Percentiles rank a stretch among this genome's conserved stretches.
Conservation (phyloP, 75 land plant genomes). For the Selaginella moellendorffii region DNA sequence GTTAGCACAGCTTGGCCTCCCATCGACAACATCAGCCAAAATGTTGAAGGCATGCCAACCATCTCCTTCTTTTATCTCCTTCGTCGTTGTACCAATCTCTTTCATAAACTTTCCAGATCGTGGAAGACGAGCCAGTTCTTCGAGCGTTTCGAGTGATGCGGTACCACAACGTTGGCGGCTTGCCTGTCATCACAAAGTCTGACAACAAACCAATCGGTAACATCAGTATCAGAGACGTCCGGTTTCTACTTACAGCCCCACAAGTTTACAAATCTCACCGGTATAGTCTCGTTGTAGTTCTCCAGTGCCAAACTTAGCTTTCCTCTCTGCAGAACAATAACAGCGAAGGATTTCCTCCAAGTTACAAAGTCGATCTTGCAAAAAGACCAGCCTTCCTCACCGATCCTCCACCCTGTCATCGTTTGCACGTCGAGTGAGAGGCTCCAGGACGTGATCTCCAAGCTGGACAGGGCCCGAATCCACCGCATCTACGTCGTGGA, state of each 20-base stretch:
- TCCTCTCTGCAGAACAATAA: slow-evolving; percentile 56
- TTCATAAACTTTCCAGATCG: too few species aligned
- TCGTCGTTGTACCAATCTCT: too few species aligned
- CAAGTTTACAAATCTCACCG: slow-evolving; percentile 57
- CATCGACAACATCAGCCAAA: slow-evolving; percentile 33
- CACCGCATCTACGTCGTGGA: slow-evolving; percentile 73
- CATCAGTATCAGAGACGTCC: slow-evolving; percentile 71
- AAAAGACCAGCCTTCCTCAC: slow-evolving; percentile 29
- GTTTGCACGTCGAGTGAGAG: slow-evolving; percentile 29
- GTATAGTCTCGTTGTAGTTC: slow-evolving; percentile 18
- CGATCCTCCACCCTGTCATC: slow-evolving; percentile 28
- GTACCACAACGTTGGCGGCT: slow-evolving; percentile 53
- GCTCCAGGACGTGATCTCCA: slow-evolving; percentile 35
- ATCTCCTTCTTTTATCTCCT: not conserved
- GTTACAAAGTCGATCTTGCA: slow-evolving; percentile 34
- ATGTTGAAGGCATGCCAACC: slow-evolving; percentile 38
- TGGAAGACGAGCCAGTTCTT: slow-evolving; percentile 59
- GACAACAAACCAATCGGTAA: slow-evolving; percentile 52
- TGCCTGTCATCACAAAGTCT: slow-evolving; percentile 46
- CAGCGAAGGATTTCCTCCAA: slow-evolving; percentile 50
- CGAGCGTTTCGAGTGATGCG: slow-evolving; percentile 71
- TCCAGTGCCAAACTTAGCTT: not conserved
- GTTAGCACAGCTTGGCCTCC: slow-evolving; percentile 63
- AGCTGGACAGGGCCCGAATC: slow-evolving; percentile 40
- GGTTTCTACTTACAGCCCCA: slow-evolving; percentile 57